Conservation (phyloP, 306 rosid genomes). For the Corylus avellana region DNA sequence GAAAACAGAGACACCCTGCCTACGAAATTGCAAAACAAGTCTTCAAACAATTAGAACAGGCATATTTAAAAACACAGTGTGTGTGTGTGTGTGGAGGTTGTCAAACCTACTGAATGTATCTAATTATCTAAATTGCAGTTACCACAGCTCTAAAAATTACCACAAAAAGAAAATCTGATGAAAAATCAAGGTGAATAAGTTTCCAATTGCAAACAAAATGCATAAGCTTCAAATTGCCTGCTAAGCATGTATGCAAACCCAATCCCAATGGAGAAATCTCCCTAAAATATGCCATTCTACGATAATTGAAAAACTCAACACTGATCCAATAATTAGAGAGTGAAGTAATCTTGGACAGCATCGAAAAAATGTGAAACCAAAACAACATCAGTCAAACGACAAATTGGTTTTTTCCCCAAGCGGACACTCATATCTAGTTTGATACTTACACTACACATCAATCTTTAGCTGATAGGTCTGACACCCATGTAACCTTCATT, state of each 20-base stretch:
- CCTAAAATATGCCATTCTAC: neutral
- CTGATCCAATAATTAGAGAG: neutral
- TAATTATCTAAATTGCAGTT: neutral
- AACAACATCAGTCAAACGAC: neutral
- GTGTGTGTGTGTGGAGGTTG: neutral
- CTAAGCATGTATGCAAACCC: neutral
- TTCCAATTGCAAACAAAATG: neutral
- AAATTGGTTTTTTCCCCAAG: neutral
- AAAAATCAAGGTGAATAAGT: neutral
- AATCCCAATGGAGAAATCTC: neutral
- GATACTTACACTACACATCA: neutral
- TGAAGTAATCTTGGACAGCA: neutral
- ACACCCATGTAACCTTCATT: neutral
- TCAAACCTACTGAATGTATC: neutral
- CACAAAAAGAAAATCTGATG: neutral
- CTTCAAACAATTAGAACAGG: slow-evolving; percentile 22
- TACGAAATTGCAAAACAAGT: slow-evolving; percentile 42
- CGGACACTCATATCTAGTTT: neutral
- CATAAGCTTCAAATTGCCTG: neutral
- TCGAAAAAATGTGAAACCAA: neutral
- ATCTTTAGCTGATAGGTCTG: neutral
- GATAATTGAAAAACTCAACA: neutral
- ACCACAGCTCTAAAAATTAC: neutral
- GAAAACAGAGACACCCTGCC: slow-evolving; percentile 56
- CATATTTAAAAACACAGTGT: neutral